Conservation (phyloP, 108 stramenopile species). For the Fistulifera solaris region DNA sequence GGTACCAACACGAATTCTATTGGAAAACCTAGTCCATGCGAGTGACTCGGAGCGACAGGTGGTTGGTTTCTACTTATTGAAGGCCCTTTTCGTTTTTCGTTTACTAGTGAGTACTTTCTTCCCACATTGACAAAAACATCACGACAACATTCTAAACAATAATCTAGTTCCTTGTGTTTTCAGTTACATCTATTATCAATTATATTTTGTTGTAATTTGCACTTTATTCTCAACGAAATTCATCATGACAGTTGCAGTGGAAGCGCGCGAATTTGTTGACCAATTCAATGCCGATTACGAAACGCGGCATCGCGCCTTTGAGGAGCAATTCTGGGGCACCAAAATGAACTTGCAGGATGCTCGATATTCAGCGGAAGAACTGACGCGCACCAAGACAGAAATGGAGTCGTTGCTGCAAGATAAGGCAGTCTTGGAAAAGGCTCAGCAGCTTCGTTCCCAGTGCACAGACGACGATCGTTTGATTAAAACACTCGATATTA, state of each 20-base stretch:
- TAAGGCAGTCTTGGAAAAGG: slow-evolving; percentile 22
- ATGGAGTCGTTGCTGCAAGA: slow-evolving; percentile 61
- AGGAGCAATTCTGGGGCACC: slow-evolving; percentile 74
- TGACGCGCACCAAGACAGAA: slow-evolving; percentile 49
- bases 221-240: not conserved
- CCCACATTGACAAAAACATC: too few relatives aligned
- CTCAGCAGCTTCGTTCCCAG: slow-evolving; percentile 21
- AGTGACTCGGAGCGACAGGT: too few relatives aligned
- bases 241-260: not conserved
- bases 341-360: slow-evolving; percentile 48
- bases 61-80: too few relatives aligned
- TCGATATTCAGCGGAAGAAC: slow-evolving; percentile 35
- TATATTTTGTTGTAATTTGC: not conserved
- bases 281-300: slow-evolving; percentile 44
- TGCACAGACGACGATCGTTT: slow-evolving; percentile 18
- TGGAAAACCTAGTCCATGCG: too few relatives aligned
- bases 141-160: too few relatives aligned
- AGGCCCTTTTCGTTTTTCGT: too few relatives aligned
- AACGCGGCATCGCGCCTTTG: slow-evolving; percentile 38
- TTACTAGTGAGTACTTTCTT: too few relatives aligned
- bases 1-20: too few relatives aligned
- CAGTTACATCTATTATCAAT: too few relatives aligned
- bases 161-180: too few relatives aligned
- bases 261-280: slow-evolving; percentile 42
- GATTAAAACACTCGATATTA: slow-evolving; percentile 36